phyloP scores from a whole-genome alignment of 2,329 filamentous ascomycete species.

The Xylaria sp. region DNA sequence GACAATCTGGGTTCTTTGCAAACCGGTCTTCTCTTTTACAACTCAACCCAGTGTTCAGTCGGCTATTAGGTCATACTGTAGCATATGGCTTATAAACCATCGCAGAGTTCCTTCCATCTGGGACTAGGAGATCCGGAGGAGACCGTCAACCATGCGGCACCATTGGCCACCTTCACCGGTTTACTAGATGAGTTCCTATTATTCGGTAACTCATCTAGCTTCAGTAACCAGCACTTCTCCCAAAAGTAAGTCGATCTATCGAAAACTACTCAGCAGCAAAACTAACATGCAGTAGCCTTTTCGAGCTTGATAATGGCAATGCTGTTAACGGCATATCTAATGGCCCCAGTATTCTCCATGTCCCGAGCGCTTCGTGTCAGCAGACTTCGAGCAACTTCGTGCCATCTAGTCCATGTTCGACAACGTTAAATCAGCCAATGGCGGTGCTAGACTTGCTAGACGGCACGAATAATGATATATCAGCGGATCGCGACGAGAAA shows the following conservation, averaged over 20 bases:
- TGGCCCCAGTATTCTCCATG: slow-evolving; percentile 6
- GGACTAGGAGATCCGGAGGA: slow-evolving; percentile 13
- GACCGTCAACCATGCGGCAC: not conserved
- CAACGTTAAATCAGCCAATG: slow-evolving; percentile 16
- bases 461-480: slow-evolving; percentile 23
- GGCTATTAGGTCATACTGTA: slow-evolving; percentile 17
- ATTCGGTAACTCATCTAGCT: slow-evolving; percentile 21
- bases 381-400: not conserved
- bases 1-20: not conserved
- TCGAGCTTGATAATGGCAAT: slow-evolving; percentile 11
- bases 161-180: slow-evolving; percentile 17
- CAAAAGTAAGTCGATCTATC: slow-evolving; percentile 12
- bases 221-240: slow-evolving; percentile 15
- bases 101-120: slow-evolving; percentile 15
- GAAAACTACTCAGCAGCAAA: not conserved
- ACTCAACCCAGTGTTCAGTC: not conserved
- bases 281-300: slow-evolving; percentile 17
- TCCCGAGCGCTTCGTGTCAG: not conserved
- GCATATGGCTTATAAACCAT: slow-evolving; percentile 21
- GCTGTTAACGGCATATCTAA: not conserved
- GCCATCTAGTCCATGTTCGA: slow-evolving; percentile 2
- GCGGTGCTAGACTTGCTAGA: slow-evolving; percentile 28
- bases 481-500: slow-evolving; percentile 30
- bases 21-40: slow-evolving; percentile 7
- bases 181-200: slow-evolving; percentile 22